Conservation (phyloP, 2,329 filamentous ascomycete genomes). For the Cercospora berteroae region DNA sequence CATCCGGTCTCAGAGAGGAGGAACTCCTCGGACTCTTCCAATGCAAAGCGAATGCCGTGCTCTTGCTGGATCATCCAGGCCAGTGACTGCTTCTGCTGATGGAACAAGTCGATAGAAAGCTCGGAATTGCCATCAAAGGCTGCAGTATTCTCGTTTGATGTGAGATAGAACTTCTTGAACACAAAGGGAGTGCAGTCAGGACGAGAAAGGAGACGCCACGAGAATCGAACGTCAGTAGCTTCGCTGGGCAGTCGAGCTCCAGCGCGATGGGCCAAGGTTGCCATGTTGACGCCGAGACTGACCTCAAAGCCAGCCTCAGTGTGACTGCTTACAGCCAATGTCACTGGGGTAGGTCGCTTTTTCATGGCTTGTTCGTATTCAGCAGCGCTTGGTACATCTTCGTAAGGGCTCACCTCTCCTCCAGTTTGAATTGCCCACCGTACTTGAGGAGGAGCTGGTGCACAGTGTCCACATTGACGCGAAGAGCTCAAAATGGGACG, state of each 20-base stretch:
- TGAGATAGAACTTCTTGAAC: constrained; percentile 27
- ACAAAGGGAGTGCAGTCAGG: constrained; percentile 4
- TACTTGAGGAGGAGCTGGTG: constrained; percentile 40
- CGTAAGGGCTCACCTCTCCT: constrained; percentile 45
- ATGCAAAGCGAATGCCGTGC: constrained; percentile 43
- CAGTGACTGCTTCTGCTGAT: constrained; percentile 56
- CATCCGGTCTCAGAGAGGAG: constrained; percentile 46
- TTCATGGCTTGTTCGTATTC: constrained; percentile 54
- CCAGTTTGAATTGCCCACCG: constrained; percentile 40
- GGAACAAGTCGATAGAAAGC: constrained; percentile 45
- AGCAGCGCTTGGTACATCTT: constrained; percentile 52
- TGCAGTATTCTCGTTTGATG: constrained; percentile 12
- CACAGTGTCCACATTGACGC: constrained; percentile 34
- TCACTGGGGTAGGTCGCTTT: constrained; percentile 41
- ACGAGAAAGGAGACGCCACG: constrained; percentile 32
- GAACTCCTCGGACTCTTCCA: constrained; percentile 57
- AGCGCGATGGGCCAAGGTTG: constrained; percentile 35
- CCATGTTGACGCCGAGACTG: constrained; percentile 32
- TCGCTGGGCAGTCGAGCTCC: constrained; percentile 21
- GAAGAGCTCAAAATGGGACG: background rate
- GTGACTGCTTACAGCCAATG: constrained; percentile 12
- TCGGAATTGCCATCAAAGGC: constrained; percentile 8
- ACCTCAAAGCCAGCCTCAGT: constrained; percentile 1
- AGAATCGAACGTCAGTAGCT: background rate
- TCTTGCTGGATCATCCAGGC: constrained; percentile 62